Evolutionary conservation across 2,329 filamentous ascomycete genomes (phyloP), one percentile per base, ranked within the genome.

Genomic region (Venturia effusa): DNA sequence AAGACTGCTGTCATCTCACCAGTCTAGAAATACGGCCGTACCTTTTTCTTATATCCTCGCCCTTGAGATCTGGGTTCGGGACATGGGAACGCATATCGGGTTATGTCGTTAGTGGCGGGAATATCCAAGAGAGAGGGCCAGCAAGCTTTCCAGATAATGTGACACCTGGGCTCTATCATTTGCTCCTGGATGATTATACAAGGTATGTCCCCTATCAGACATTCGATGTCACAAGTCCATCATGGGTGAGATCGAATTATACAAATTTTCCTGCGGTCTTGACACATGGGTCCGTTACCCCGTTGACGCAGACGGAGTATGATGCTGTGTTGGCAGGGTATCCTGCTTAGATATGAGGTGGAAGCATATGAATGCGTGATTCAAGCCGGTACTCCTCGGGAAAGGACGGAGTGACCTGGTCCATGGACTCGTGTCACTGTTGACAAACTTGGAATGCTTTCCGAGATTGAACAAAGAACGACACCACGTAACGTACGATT

Each of bases 211-310:
- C 51, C 1, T 63, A 27, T 41, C 34, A 55, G 61, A 63, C 61
- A 24, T 13, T 3, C 5, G 32, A 60, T 32, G 60, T 60, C n/a
- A n/a, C 17, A 24, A 57, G 13, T 41, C 32, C 32, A 24, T 30
- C 11, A 1, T 63, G 61, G 61, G 41, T 39, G 17, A 40, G 19
- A 24, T 63, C 61, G 11, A 45, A 63, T 5, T 63, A 57, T 27
- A 1, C 19, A n/a, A 39, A n/a, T 19, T 59, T 63, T 63, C 61
- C 48, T 1, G 4, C 11, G 3, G 61, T 40, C 13, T 63, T 63
- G 61, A 63, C 59, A 59, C 61, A 63, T 63, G 61, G 61, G 2
- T 57, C 45, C 40, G 51, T 63, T 19, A 63, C 61, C 1, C 61
- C 61, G 10, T 24, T 63, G 34, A 55, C 54, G 17, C 39, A n/a